phyloP scores from a whole-genome alignment of 441 rosid species.

The Oxalis stricta region DNA sequence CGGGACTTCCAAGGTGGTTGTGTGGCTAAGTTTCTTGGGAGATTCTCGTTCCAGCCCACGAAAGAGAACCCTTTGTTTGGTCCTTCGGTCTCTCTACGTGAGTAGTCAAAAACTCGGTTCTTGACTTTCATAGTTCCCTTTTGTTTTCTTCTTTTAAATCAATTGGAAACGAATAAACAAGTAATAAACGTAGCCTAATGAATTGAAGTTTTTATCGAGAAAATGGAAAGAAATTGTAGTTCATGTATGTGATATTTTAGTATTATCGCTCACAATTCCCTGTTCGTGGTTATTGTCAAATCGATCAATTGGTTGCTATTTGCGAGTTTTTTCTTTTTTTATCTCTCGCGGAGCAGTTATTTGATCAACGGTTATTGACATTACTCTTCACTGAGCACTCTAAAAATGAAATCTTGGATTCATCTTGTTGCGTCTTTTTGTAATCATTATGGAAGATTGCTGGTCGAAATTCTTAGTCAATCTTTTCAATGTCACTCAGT shows the following conservation, averaged over 20 bases:
- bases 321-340: too few species aligned
- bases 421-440: not conserved
- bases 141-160: constrained; percentile 2
- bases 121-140: not conserved
- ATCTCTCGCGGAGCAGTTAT: not conserved
- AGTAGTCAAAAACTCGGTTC: constrained; percentile 10
- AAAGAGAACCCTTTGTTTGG: constrained; percentile 87
- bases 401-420: not conserved
- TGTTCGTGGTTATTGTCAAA: too few species aligned
- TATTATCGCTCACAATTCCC: too few species aligned
- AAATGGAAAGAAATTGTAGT: too few species aligned
- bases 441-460: not conserved
- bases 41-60: constrained; percentile 75
- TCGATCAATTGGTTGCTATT: too few species aligned
- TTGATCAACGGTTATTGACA: too few species aligned
- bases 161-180: too few species aligned
- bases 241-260: too few species aligned
- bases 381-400: not conserved
- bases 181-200: too few species aligned
- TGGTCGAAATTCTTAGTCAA: not conserved
- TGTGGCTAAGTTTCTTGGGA: constrained; percentile 56
- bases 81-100: constrained; percentile 78
- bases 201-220: too few species aligned
- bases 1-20: constrained; percentile 33
- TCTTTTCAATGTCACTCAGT: not conserved